Percentiles rank a stretch among this genome's conserved stretches.
These are phyloP conservation scores for Akebia trifoliata DNA, from an alignment of 164 flowering plant species.

Conservation along the genomic window DNA sequence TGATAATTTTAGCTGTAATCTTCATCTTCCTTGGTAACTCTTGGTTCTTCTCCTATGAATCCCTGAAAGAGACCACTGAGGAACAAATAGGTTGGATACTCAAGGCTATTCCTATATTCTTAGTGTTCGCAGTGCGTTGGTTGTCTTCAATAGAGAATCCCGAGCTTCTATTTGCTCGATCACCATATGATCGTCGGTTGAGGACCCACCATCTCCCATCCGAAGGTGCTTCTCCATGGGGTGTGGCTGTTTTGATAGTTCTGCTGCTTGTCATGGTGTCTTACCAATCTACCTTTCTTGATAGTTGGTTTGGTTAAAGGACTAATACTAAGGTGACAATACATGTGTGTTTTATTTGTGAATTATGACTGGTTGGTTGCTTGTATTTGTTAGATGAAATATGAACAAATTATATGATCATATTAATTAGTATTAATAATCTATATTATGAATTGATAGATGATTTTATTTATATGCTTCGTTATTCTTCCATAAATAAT, in stretches of 20 bases:
- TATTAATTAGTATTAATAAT: too few species aligned
- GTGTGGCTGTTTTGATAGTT: conserved; percentile 57
- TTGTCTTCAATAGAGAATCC: conserved; percentile 49
- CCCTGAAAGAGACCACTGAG: conserved; percentile 41
- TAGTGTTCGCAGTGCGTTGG: conserved; percentile 47
- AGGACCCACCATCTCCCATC: conserved; percentile 23
- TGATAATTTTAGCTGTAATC: conserved; percentile 50
- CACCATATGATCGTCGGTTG: conserved; percentile 33
- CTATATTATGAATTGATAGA: too few species aligned
- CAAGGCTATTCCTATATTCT: conserved; percentile 44
- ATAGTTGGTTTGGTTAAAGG: too few species aligned
- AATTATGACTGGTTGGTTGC: too few species aligned
- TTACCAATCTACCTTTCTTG: conserved; percentile 57
- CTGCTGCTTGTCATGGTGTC: conserved; percentile 59
- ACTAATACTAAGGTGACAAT: too few species aligned
- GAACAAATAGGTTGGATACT: conserved; percentile 47
- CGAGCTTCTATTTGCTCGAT: conserved; percentile 24
- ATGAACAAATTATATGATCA: too few species aligned
- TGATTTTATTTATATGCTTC: too few species aligned
- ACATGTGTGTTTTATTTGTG: too few species aligned
- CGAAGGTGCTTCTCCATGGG: conserved; percentile 67
- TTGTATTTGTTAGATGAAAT: too few species aligned
- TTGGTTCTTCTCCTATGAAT: conserved; percentile 50
- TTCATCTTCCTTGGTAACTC: conserved; percentile 47
- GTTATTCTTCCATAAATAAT: too few species aligned